Percentiles rank a stretch among this genome's conserved stretches.
Evolutionary conservation across 257 asterid species (phyloP).

Genomic region (Nicotiana undulata): DNA sequence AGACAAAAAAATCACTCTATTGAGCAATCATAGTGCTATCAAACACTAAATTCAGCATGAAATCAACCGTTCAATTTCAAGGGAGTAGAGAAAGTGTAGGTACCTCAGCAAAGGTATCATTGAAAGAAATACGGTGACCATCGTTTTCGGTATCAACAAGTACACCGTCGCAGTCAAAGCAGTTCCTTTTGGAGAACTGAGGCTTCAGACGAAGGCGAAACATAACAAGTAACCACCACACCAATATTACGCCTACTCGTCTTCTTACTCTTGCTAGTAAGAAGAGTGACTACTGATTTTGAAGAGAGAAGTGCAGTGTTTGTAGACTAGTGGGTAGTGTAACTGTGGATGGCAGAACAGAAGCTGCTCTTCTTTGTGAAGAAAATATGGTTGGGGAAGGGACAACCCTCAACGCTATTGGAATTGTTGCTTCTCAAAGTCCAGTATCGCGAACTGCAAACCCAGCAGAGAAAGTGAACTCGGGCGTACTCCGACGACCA

Average conservation of each 20-base stretch:
- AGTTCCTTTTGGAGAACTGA: constrained; percentile 62
- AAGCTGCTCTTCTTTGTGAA: constrained; percentile 1
- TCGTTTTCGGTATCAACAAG: constrained; percentile 98
- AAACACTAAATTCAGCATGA: background rate
- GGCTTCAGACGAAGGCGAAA: constrained; percentile 16
- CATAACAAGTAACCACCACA: constrained; percentile 29
- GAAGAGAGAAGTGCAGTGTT: background rate
- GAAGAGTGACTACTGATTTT: background rate
- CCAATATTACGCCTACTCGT: background rate
- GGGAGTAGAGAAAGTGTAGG: background rate
- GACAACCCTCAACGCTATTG: constrained; percentile 25
- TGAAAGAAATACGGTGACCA: constrained; percentile 93
- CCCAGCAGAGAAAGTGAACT: too few species aligned
- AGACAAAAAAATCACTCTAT: background rate
- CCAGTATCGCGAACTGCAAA: too few species aligned
- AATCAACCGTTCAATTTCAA: background rate
- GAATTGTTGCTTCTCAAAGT: background rate
- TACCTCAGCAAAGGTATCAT: constrained; percentile 89
- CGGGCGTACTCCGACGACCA: too few species aligned
- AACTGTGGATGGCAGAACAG: background rate
- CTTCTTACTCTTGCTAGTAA: background rate
- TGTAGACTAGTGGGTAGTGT: constrained; percentile 4
- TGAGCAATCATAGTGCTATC: background rate
- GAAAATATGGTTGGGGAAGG: constrained; percentile 11
- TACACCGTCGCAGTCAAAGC: constrained; percentile 94